Evolutionary conservation across 2,329 filamentous ascomycete species (phyloP).

Genomic region (Camptophora hylomeconis): DNA sequence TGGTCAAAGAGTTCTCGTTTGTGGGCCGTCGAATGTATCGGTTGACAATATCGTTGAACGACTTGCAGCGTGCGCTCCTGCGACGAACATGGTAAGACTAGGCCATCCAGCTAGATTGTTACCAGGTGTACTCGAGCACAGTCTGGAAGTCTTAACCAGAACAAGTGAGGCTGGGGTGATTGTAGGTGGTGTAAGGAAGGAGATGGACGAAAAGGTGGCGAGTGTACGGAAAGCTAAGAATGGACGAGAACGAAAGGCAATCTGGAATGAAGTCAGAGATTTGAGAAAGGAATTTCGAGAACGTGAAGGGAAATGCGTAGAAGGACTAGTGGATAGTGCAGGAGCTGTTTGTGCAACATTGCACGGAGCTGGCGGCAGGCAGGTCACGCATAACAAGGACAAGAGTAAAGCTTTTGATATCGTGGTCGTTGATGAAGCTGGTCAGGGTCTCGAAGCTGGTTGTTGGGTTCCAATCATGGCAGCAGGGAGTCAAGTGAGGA

Average conservation of each 20-base stretch:
- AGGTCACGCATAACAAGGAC: conserved; percentile 37
- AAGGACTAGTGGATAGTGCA: conserved; percentile 59
- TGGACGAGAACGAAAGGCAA: conserved; percentile 63
- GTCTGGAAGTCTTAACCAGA: conserved; percentile 77
- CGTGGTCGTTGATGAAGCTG: conserved; percentile 90
- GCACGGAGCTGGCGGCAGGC: conserved; percentile 60
- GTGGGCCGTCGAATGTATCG: conserved; percentile 89
- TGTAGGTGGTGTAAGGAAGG: conserved; percentile 75
- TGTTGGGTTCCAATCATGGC: conserved; percentile 85
- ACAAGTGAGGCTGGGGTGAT: conserved; percentile 83
- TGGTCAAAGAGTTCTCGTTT: conserved; percentile 70
- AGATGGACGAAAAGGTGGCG: conserved; percentile 86
- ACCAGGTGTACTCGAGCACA: conserved; percentile 77
- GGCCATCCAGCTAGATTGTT: conserved; percentile 86
- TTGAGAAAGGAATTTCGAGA: conserved; percentile 79
- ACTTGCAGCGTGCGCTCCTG: conserved; percentile 47
- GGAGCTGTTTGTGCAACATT: conserved; percentile 86
- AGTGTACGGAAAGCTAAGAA: conserved; percentile 77
- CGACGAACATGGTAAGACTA: conserved; percentile 74
- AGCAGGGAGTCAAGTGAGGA: conserved; percentile 43
- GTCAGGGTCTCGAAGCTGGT: conserved; percentile 88
- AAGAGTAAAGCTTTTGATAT: conserved; percentile 78
- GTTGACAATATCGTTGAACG: conserved; percentile 98
- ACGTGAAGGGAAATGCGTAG: conserved; percentile 69
- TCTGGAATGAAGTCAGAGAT: conserved; percentile 76